Base-by-base conservation (phyloP, 1,139 yeast species). In the Lodderomyces pseudojiufengensis region DNA sequence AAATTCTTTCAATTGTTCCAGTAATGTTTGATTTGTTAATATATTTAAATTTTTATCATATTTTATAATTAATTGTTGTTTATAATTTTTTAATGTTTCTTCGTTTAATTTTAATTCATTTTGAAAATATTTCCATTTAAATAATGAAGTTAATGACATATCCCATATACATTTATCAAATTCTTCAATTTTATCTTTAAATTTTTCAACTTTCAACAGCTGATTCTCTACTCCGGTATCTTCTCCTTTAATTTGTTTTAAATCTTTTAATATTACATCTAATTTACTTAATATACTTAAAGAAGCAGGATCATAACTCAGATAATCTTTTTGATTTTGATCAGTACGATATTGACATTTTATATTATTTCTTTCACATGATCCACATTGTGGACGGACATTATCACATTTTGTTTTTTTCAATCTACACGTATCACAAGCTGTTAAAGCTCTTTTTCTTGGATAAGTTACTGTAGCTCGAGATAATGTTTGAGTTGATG, bases 371-470 rank as follows among this genome's bases (percentile, higher is more conserved):
- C 62, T 63, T 5, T 47, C 45, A 51, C 81, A 76, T 16, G 78
- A 60, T 0, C 75, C 69, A 49, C 81, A 76, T 15, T 58, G 47
- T 2, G 81, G 81, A 43, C 73, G 59, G 21, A 49, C 52, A 38
- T 77, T 67, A 47, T 76, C 80, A 59, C 81, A 76, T 46, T 71
- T 69, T 38, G 70, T 63, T 45, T 73, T 73, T 44, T 67, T 69
- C 23, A 60, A 37, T 21, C 78, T 59, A 45, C 78, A 73, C 3
- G 66, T 56, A 39, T 70, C 76, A 48, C 78, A 72, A 0, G 78
- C 76, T 1, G 74, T 65, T 18, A 64, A 48, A 1, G 73, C 69
- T 26, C 77, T 48, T 46, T 61, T 63, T 24, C 76, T 43, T 4
- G 65, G 53, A 33, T 43, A 46, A 1, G 48, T 34, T 3, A 49